Evolutionary conservation across 208 protist species (phyloP), one percentile per base, ranked within the genome.

Genomic region (Trypanosoma grayi): DNA sequence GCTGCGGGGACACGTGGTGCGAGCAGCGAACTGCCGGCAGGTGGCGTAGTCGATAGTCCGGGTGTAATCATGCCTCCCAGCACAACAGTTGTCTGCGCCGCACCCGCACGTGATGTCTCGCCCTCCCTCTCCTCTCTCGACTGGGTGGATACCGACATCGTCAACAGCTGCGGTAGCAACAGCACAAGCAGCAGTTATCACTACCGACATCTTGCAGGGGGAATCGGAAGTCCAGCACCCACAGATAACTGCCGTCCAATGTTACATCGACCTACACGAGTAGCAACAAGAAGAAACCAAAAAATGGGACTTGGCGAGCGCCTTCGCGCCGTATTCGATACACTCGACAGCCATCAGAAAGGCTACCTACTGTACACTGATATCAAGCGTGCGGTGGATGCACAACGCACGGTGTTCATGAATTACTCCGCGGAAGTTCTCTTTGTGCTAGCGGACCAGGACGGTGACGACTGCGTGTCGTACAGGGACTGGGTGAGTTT

Each of bases 401-500:
- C 39, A 46, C 53, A 58, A 50, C 31, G 27, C 16, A 41, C 14
- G 33, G 14, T 27, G 4, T 54, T 46, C 43, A 51, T 36, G 14
- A 57, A 61, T 24, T 48, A 63, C 25, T 44, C 65, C 27, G 69
- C 69, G 43, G 50, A 83, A 40, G 66, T 66, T 25, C 41, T 88
- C 16, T 20, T 89, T 31, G 70, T 60, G n/a, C 44, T 45, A 33
- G 81, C 85, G 3, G 85, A 88, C 57, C 30, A 43, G 31, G 76
- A 87, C 41, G 45, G 79, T 16, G 79, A 83, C 41, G 73, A 68
- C 11, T 64, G 76, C 55, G 66, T 88, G 46, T 45, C 60, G 24
- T 86, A 75, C 61, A 31, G 64, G 27, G 81, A 88, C 37, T 88
- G 85, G 81, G 55, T 77, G 14, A 34, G 60, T 13, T 88, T 79